Base-by-base conservation (phyloP, 768 basidiomycete species). In the Leccinum ochraceum region DNA sequence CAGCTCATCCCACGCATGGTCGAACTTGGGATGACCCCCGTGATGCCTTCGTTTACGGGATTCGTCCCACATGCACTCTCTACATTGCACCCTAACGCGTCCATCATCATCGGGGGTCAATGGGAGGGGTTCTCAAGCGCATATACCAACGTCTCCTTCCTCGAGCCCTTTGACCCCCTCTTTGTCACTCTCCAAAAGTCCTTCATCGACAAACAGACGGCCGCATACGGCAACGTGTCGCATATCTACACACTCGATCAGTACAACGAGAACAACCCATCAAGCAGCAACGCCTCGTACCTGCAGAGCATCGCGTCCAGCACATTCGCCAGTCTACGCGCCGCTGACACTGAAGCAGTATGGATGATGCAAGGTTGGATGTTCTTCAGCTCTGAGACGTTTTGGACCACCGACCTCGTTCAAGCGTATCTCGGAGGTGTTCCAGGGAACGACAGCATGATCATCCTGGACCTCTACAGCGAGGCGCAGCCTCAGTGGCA, bases 361-460 rank as follows among this genome's bases (percentile, higher is more conserved):
- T 79, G 78, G 78, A 67, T 79, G 59, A 74, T 79, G 74, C 78
- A 79, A 42, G 78, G 77, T 17, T 79, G 78, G 78, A 63, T 79
- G 55, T 78, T 79, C 67, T 78, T 74, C 61, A 69, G 67, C 49
- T 67, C 66, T 50, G 66, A 69, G 28, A 39, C 69, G 1, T 79
- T 78, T 66, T 79, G 78, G 78, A 78, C 75, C 20, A 52, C 71
- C 36, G 78, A 78, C 2, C 76, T 73, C 55, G 70, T 79, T 52
- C 67, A 72, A 46, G 77, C 78, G 5, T 79, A 75, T 65, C 73
- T 79, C 10, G 72, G 73, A 17, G 78, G 77, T 30, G 75, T 75
- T 8, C 69, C 75, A 11, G 72, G 66, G 3, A 71, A 73, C 42
- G 73, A 78, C 54, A 72, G 67, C 56, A 73, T 79, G 74, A 76